A percentile compares a stretch with the other conserved stretches of the same genome.
These are phyloP conservation scores for Parafenestella ontariensis DNA, from an alignment of 2,329 filamentous ascomycete species.

Conservation along the genomic window DNA sequence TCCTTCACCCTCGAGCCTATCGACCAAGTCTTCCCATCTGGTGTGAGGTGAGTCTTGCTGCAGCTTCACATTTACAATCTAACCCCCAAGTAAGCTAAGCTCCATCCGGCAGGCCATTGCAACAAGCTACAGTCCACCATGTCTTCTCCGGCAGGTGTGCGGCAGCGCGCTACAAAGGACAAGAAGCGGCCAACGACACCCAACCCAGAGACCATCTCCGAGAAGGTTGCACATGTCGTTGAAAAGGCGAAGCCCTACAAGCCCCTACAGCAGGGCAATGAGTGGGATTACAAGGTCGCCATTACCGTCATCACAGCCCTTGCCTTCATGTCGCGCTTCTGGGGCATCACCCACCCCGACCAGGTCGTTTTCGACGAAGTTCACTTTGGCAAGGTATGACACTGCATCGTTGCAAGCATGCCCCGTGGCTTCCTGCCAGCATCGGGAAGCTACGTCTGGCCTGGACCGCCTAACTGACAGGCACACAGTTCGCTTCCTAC, in stretches of 20 bases:
- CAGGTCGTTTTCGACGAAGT: conserved; percentile 99
- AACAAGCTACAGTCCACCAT: conserved; percentile 37
- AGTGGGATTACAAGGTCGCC: conserved; percentile 85
- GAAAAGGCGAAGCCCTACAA: conserved; percentile 46
- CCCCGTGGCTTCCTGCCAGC: neutral
- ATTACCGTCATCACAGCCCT: conserved; percentile 78
- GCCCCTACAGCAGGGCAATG: conserved; percentile 56
- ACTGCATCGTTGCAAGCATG: neutral
- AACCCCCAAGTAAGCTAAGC: conserved; percentile 21
- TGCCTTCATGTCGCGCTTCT: conserved; percentile 92
- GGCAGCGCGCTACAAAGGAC: conserved; percentile 49
- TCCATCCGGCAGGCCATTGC: conserved; percentile 32
- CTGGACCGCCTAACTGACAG: conserved; percentile 25
- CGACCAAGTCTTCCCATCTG: conserved; percentile 19
- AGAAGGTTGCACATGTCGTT: conserved; percentile 37
- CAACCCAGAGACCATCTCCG: conserved; percentile 38
- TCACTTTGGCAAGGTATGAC: conserved; percentile 93
- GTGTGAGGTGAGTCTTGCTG: conserved; percentile 30
- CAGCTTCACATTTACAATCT: conserved; percentile 4
- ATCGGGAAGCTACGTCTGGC: neutral
- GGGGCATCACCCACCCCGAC: conserved; percentile 92
- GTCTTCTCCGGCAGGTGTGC: conserved; percentile 48
- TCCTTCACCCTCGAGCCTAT: conserved; percentile 25
- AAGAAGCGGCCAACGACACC: conserved; percentile 48
- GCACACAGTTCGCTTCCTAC: conserved; percentile 62